phyloP scores from a whole-genome alignment of 2,329 filamentous ascomycete species.

The Chaetothyriales sp. region DNA sequence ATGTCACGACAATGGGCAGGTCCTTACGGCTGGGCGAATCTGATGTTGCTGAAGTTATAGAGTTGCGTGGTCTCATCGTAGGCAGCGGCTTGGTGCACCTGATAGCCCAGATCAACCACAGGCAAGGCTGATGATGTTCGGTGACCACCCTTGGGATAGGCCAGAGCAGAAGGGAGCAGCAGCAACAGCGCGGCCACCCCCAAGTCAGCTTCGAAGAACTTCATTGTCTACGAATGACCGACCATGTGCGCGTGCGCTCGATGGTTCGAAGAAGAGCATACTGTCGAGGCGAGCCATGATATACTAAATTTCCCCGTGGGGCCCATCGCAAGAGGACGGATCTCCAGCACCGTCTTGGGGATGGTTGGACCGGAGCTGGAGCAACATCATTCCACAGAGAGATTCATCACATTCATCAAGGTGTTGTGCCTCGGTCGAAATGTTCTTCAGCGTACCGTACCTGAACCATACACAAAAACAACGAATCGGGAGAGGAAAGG shows the following conservation, averaged over 20 bases:
- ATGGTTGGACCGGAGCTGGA: neutral
- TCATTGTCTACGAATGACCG: neutral
- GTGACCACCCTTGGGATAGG: neutral
- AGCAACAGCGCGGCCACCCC: neutral
- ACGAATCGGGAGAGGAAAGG: too few species aligned
- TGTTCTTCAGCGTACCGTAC: neutral
- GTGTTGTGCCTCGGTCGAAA: neutral
- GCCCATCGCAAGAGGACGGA: neutral
- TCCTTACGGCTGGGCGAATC: slow-evolving; percentile 34
- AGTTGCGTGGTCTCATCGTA: slow-evolving; percentile 24
- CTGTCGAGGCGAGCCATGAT: neutral
- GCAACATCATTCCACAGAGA: neutral
- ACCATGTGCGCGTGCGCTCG: neutral
- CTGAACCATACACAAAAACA: too few species aligned
- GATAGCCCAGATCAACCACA: slow-evolving; percentile 40
- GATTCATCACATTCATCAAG: neutral
- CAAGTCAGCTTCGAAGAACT: neutral
- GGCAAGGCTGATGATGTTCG: slow-evolving; percentile 11
- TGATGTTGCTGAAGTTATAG: slow-evolving; percentile 43
- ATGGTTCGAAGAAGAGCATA: neutral
- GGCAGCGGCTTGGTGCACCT: slow-evolving; percentile 31
- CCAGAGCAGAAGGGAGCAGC: neutral
- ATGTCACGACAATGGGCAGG: neutral
- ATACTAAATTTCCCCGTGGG: neutral
- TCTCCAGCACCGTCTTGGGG: neutral